A percentile compares a stretch with the other conserved stretches of the same genome.
These are phyloP conservation scores for Solanum rostratum DNA, from an alignment of 257 asterid species.

Conservation along the genomic window DNA sequence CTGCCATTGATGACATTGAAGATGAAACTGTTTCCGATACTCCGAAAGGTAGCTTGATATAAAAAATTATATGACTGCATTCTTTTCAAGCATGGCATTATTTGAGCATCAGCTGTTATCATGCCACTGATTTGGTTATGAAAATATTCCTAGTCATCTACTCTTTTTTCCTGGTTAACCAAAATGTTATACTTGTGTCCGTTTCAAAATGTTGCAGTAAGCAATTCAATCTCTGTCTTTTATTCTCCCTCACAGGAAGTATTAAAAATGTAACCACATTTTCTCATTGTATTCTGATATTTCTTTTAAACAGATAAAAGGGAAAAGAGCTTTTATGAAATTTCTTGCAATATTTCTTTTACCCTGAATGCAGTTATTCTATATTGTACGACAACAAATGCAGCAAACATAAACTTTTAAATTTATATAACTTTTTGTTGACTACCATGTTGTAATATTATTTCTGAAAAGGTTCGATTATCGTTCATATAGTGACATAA, in stretches of 20 bases:
- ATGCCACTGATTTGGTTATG: not conserved
- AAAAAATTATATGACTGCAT: slow-evolving; percentile 32
- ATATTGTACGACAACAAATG: not conserved
- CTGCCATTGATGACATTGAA: slow-evolving; percentile 26
- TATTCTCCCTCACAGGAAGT: not conserved
- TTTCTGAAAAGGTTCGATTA: not conserved
- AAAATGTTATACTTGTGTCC: not conserved
- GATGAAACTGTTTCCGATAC: slow-evolving; percentile 16
- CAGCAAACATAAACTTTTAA: not conserved
- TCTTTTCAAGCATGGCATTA: slow-evolving; percentile 1
- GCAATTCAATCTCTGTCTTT: not conserved
- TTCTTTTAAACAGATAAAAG: not conserved
- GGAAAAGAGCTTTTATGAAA: not conserved
- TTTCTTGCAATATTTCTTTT: not conserved
- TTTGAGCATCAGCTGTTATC: not conserved
- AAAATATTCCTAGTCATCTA: not conserved
- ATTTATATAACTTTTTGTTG: not conserved
- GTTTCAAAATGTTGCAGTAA: not conserved
- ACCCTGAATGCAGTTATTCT: not conserved
- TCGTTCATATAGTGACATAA: not conserved
- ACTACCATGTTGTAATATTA: not conserved
- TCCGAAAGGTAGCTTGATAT: slow-evolving; percentile 19
- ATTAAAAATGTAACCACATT: not conserved
- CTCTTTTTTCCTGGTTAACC: not conserved
- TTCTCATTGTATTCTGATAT: not conserved